Percentiles rank a stretch among this genome's conserved stretches.
Conservation (phyloP, 2,329 filamentous ascomycete genomes). For the Mollisiaceae sp. region DNA sequence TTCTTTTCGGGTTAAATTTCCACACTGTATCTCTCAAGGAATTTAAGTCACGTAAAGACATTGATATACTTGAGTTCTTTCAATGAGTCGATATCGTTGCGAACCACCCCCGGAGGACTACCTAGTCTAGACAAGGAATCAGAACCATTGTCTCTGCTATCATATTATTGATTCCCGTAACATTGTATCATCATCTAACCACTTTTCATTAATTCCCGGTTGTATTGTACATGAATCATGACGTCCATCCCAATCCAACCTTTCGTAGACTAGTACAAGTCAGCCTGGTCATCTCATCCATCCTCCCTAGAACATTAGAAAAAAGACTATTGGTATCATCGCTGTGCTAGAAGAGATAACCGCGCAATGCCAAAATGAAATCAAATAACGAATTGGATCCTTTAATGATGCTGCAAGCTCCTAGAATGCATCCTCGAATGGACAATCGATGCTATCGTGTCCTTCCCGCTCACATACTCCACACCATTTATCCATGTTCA, state of each 20-base stretch:
- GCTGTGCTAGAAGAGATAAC: conserved; percentile 28
- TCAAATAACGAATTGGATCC: conserved; percentile 15
- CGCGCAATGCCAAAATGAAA: conserved; percentile 29
- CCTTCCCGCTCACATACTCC: conserved; percentile 95
- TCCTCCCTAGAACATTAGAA: conserved; percentile 3
- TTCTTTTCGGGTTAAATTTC: no score
- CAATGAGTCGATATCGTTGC: no score
- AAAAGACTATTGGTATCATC: conserved; percentile 36
- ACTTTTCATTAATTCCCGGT: conserved; percentile 18
- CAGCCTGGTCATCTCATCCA: conserved; percentile 6
- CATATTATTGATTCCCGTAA: not conserved
- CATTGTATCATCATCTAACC: conserved; percentile 5
- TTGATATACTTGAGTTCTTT: no score
- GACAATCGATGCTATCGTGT: conserved; percentile 94
- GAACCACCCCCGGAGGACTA: no score
- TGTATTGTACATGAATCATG: conserved; percentile 31
- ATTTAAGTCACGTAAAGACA: no score
- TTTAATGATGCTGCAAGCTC: not conserved
- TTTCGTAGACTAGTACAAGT: conserved; percentile 1
- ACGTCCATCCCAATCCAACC: conserved; percentile 8
- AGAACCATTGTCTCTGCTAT: not conserved
- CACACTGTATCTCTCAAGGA: no score
- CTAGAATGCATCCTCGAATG: conserved; percentile 81
- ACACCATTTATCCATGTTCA: conserved; percentile 93
- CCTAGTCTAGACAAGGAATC: not conserved